Evolutionary conservation across 108 stramenopile species (phyloP).

Genomic region (Pinguiococcus pyrenoidosus): DNA sequence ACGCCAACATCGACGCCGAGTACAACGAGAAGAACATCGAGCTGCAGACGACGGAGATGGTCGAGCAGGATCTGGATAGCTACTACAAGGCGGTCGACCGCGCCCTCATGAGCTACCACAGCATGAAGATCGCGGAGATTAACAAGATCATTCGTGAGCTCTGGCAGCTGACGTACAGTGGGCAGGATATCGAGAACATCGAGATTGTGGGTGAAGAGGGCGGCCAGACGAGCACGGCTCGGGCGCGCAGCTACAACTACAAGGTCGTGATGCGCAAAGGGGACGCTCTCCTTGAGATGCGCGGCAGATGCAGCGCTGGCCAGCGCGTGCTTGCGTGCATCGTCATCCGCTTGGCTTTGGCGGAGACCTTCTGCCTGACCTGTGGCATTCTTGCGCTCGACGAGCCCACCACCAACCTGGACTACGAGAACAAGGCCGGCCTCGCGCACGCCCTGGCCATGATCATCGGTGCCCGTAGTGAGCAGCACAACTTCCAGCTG

Average conservation of each 20-base stretch:
- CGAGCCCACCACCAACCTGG: slow-evolving; percentile 92
- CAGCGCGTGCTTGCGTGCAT: slow-evolving; percentile 59
- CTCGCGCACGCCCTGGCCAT: slow-evolving; percentile 82
- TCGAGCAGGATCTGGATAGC: slow-evolving; percentile 67
- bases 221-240: slow-evolving; percentile 43
- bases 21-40: slow-evolving; percentile 52
- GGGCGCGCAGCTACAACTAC: slow-evolving; percentile 73
- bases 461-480: slow-evolving; percentile 68
- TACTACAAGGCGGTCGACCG: slow-evolving; percentile 78
- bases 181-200: slow-evolving; percentile 92
- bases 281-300: slow-evolving; percentile 68
- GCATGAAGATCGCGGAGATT: slow-evolving; percentile 87
- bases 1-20: slow-evolving; percentile 51
- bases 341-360: slow-evolving; percentile 96
- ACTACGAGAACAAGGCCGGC: slow-evolving; percentile 71
- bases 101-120: slow-evolving; percentile 76
- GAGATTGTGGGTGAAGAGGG: slow-evolving; percentile 73
- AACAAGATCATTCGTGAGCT: slow-evolving; percentile 92
- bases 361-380: slow-evolving; percentile 90
- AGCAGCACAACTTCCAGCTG: slow-evolving; percentile 90
- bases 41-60: slow-evolving; percentile 72
- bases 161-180: slow-evolving; percentile 91
- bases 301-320: slow-evolving; percentile 72
- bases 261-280: slow-evolving; percentile 86
- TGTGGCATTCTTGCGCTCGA: slow-evolving; percentile 91